These are phyloP conservation scores for Trypanosoma scelopori DNA, from an alignment of 208 protist genomes.

Conservation along the genomic window DNA sequence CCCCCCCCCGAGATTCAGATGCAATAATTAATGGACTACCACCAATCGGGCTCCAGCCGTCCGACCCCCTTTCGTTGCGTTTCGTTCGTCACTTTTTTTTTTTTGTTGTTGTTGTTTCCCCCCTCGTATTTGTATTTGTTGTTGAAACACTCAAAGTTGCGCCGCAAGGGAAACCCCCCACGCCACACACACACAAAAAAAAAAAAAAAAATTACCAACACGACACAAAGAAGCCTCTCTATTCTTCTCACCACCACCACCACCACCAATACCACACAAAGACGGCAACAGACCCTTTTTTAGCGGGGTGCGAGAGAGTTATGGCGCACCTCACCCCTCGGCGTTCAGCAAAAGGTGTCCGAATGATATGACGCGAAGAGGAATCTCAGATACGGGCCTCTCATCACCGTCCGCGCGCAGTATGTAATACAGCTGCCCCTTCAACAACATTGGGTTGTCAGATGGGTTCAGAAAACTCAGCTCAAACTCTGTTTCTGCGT, in stretches of 20 bases:
- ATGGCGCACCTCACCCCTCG: neutral
- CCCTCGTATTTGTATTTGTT: no score
- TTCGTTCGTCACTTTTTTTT: neutral
- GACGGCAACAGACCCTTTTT: neutral
- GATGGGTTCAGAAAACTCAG: slow-evolving; percentile 59
- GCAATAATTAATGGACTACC: slow-evolving; percentile 9
- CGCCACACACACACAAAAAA: no score
- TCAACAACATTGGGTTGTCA: slow-evolving; percentile 62
- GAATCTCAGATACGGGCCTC: slow-evolving; percentile 21
- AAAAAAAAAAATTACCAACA: no score
- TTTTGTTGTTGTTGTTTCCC: no score
- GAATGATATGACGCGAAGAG: slow-evolving; percentile 70
- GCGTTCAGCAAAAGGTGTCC: slow-evolving; percentile 34
- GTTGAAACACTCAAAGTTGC: no score
- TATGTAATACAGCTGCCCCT: slow-evolving; percentile 81
- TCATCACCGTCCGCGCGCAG: slow-evolving; percentile 30
- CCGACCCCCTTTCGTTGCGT: neutral
- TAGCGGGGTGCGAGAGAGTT: neutral
- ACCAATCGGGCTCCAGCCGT: neutral
- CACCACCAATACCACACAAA: neutral
- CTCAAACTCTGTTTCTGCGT: slow-evolving; percentile 38
- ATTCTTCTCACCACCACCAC: neutral
- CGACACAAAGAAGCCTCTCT: no score
- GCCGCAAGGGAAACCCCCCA: no score
- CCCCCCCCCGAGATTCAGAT: slow-evolving; percentile 37